Evolutionary conservation across 306 rosid species (phyloP).

Genomic region (Prunus persica): Prunus_persica_NCBIv2 NC_034014.1:26456501-26457000

Average conservation of each 20-base stretch:
- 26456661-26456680: conserved; percentile 4
- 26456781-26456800: conserved; percentile 1
- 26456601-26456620: conserved; percentile 48
- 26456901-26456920: conserved; percentile 69
- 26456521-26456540: conserved; percentile 58
- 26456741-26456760: not conserved
- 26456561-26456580: conserved; percentile 49
- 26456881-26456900: conserved; percentile 84
- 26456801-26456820: conserved; percentile 53
- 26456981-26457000: no score
- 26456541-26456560: conserved; percentile 40
- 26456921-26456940: conserved; percentile 1
- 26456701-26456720: not conserved
- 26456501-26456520: conserved; percentile 71
- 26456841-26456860: conserved; percentile 44
- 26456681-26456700: not conserved
- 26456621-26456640: conserved; percentile 51
- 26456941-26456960: not conserved
- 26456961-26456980: not conserved
- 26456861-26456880: conserved; percentile 54
- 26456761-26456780: not conserved
- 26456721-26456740: not conserved
- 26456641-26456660: conserved; percentile 69
- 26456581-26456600: conserved; percentile 52
- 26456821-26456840: conserved; percentile 59